phyloP scores from a whole-genome alignment of 2,329 filamentous ascomycete species.

The Pseudonectria buxi region DNA sequence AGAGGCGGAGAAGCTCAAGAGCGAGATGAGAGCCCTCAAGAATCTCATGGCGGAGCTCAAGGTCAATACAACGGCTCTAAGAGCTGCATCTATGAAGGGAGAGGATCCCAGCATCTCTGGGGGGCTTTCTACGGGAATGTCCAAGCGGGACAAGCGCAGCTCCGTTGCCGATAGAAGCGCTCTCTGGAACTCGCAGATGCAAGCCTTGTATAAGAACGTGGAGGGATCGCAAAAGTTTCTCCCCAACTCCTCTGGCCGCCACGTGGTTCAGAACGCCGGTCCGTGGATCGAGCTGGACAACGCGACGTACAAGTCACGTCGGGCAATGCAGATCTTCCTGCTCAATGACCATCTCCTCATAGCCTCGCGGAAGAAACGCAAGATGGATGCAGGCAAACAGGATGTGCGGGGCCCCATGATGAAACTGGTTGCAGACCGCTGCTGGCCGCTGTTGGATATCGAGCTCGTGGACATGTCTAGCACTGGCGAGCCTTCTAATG shows the following conservation, averaged over 20 bases:
- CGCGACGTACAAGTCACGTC: constrained; percentile 88
- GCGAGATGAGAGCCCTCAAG: constrained; percentile 85
- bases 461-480: constrained; percentile 83
- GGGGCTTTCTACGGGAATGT: constrained; percentile 48
- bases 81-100: constrained; percentile 48
- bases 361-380: constrained; percentile 87
- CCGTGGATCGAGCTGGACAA: constrained; percentile 96
- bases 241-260: constrained; percentile 81
- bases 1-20: constrained; percentile 95
- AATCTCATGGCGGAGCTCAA: constrained; percentile 92
- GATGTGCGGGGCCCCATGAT: constrained; percentile 49
- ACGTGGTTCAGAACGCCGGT: constrained; percentile 87
- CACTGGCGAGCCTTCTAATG: constrained; percentile 48
- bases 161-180: constrained; percentile 69
- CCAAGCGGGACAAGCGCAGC: constrained; percentile 76
- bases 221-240: constrained; percentile 97
- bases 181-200: constrained; percentile 62
- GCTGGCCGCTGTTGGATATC: constrained; percentile 89
- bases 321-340: constrained; percentile 85
- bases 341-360: constrained; percentile 92
- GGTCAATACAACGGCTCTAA: constrained; percentile 61
- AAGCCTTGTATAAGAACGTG: constrained; percentile 88
- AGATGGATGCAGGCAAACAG: constrained; percentile 57
- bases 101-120: constrained; percentile 43
- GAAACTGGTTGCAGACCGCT: constrained; percentile 87